phyloP scores from a whole-genome alignment of 2,329 filamentous ascomycete genomes.

The Trichoderma arundinaceum region DNA sequence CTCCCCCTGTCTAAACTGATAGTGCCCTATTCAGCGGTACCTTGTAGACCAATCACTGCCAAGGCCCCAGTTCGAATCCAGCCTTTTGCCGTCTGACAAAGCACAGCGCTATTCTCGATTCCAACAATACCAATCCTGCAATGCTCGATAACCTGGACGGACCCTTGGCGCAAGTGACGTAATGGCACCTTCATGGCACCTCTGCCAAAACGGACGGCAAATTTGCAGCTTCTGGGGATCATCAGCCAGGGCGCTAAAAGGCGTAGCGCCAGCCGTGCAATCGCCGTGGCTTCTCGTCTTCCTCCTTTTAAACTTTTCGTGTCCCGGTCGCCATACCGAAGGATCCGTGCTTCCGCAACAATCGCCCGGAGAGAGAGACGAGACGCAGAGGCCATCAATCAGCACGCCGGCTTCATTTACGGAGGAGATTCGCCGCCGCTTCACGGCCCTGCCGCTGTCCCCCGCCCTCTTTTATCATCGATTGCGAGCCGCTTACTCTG shows the following conservation, averaged over 20 bases:
- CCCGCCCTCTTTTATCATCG: no score
- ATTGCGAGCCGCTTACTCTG: no score
- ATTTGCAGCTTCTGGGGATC: not conserved
- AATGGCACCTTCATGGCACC: not conserved
- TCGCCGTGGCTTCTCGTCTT: not conserved
- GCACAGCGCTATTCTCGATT: no score
- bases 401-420: not conserved
- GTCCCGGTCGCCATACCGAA: constrained; percentile 19
- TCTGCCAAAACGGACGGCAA: constrained; percentile 5
- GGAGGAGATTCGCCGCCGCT: not conserved
- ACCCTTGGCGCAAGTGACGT: constrained; percentile 10
- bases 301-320: constrained; percentile 7
- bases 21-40: no score
- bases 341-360: constrained; percentile 20
- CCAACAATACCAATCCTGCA: not conserved
- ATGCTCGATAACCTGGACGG: not conserved
- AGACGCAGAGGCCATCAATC: not conserved
- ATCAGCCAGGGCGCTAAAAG: not conserved
- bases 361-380: not conserved
- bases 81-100: no score
- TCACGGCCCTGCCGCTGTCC: no score
- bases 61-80: no score
- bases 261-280: not conserved
- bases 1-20: no score
- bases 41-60: not conserved